Base-by-base conservation (phyloP, 1,139 yeast genomes). In the Debaryomyces sp. region DNA sequence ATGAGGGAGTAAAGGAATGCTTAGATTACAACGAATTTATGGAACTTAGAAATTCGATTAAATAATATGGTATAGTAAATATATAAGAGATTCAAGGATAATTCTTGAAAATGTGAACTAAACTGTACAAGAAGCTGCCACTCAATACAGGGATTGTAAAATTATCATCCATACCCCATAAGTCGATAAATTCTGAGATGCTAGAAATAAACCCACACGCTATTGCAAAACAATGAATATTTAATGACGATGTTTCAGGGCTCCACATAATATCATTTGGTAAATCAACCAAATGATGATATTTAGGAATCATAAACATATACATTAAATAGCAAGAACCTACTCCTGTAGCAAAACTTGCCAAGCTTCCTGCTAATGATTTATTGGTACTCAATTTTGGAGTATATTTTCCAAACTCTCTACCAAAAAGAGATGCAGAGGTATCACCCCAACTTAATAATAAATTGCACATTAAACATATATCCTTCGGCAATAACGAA, bases 391-490 rank as follows among this genome's bases (percentile, higher is more conserved):
- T 77, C 32, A 92, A 67, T 61, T 85, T 84, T 38, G 96, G 96
- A 5, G 97, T 90, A 57, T 87, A 78, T 59, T 87, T 78, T 5
- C 98, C 98, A 65, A 73, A 90, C 45, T 79, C 80, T 56, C 98
- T 78, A 22, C 98, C 99, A 60, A 92, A 68, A 1, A 97, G 89
- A 4, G 97, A 89, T 2, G 99, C 99, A 5, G 98, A 95, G 8
- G 98, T 91, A 64, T 94, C 99, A 9, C 96, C 92, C 98, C 98
- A 94, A 63, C 97, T 88, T 54, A 94, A 78, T 49, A 94, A 73
- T 55, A 91, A 75, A 8, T 90, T 84, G 26, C 96, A 78, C 73
- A 91, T 76, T 24, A 92, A 73, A 1, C 86, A 77, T 44, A 94
- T 84, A 62, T 94, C 99, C 69, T 90, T 90, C 13, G 96, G 87